Base-by-base conservation (phyloP, 164 flowering plant species). In the Tetrastigma voinierianum region DNA sequence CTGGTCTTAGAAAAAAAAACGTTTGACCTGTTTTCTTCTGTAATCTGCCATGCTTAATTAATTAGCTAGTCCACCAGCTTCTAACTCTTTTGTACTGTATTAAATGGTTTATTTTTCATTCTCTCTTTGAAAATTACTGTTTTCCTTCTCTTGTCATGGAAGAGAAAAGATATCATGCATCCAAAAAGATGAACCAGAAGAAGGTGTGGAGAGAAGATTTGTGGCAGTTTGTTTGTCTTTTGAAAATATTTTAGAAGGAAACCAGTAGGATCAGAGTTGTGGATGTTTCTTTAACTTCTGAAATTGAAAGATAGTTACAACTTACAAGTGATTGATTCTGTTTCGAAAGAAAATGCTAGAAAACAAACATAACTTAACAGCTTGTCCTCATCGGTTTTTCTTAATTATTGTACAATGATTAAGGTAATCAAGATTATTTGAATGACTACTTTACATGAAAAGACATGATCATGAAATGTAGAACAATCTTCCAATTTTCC, bases 1-100 rank as follows among this genome's bases (percentile, higher is more conserved):
- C 62, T 77, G 69, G 68, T 64, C 64, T 11, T 78, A 52, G 62
- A 9, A 14, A 59, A 57, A 59, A 63, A 48, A 18, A 6, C 1
- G 17, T 17, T 23, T 32, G 44, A 20, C 64, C 40, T 32, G 40
- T 32, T 32, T 32, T 32, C 40, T 32, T 32, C 40, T 32, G 40
- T 32, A 32, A 32, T 32, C 7, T 32, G 40, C 0, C 3, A 32
- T 32, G 40, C 40, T 32, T 32, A 32, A 7, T n/a, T n/a, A n/a
- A n/a, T n/a, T n/a, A n/a, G n/a, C n/a, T n/a, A n/a, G n/a, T n/a
- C n/a, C n/a, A 32, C 40, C 6, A 7, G 6, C 6, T 32, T 32
- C 40, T 32, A 32, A 32, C 40, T 32, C 6, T 32, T 32, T 3
- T 32, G 3, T 32, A 32, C 40, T 32, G 40, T 32, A 32, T 7